Conservation (phyloP, 768 basidiomycete genomes). For the Leucocoprinus leucothites region DNA sequence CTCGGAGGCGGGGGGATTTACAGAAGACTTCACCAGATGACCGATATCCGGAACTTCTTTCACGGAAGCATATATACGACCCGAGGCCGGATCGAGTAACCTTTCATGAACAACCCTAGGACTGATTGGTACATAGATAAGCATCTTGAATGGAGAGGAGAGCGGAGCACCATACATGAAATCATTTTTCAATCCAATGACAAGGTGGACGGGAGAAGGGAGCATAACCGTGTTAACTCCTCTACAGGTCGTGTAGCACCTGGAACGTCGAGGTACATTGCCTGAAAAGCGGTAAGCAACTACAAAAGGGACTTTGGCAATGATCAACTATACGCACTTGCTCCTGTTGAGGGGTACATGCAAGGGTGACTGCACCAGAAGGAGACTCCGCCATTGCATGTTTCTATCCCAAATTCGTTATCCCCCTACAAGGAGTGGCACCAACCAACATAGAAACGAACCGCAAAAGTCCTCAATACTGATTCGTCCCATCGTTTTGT, state of each 20-base stretch:
- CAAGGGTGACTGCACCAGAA: conserved; percentile 38
- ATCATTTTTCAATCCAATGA: conserved; percentile 3
- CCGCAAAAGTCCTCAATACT: conserved; percentile 52
- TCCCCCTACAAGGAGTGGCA: conserved; percentile 34
- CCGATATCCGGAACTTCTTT: conserved; percentile 25
- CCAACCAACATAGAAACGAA: conserved; percentile 24
- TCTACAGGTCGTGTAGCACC: conserved; percentile 53
- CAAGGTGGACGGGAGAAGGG: conserved; percentile 16
- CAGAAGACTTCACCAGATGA: conserved; percentile 24
- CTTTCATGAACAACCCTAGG: conserved; percentile 33
- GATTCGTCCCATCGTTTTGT: conserved; percentile 49
- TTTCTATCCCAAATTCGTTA: conserved; percentile 27
- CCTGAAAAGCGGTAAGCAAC: conserved; percentile 28
- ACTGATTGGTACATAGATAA: conserved; percentile 18
- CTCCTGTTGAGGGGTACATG: conserved; percentile 63
- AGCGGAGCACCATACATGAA: conserved; percentile 38
- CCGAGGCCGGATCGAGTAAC: conserved; percentile 30
- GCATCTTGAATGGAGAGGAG: conserved; percentile 23
- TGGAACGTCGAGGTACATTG: conserved; percentile 60
- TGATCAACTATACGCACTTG: conserved; percentile 34
- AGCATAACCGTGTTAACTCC: conserved; percentile 37
- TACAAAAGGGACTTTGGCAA: not conserved
- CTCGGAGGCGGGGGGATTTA: not conserved
- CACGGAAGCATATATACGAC: conserved; percentile 32
- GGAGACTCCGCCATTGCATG: conserved; percentile 42